These are phyloP conservation scores for Trypanosoma grayi DNA, from an alignment of 208 protist species.

Conservation along the genomic window DNA sequence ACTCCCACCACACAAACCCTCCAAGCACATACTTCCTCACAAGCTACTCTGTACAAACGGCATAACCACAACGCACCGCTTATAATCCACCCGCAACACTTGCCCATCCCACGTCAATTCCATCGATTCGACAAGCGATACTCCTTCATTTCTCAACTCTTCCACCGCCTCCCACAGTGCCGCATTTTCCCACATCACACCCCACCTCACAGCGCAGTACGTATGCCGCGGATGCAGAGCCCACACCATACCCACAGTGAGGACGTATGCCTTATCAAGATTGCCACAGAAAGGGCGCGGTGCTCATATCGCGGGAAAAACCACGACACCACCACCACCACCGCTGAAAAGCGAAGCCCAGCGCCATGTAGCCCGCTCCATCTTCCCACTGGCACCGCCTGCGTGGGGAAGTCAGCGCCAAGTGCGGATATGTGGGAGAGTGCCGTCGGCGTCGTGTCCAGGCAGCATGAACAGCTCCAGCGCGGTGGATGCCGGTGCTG, in stretches of 20 bases:
- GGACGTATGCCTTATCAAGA: conserved; percentile 80
- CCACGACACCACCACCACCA: too few relatives aligned
- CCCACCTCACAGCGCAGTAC: conserved; percentile 87
- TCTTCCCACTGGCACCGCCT: conserved; percentile 80
- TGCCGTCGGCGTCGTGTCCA: conserved; percentile 26
- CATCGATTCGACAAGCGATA: conserved; percentile 47
- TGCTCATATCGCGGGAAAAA: conserved; percentile 73
- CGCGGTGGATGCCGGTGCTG: conserved; percentile 76
- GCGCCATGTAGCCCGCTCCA: conserved; percentile 69
- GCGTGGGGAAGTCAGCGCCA: conserved; percentile 43
- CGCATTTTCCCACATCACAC: conserved; percentile 73
- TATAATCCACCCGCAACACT: neutral
- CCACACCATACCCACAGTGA: conserved; percentile 72
- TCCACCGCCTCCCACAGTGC: conserved; percentile 19
- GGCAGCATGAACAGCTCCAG: conserved; percentile 71
- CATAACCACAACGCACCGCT: neutral
- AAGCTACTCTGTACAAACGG: neutral
- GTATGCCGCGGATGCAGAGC: conserved; percentile 37
- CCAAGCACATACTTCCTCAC: neutral
- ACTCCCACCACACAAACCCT: too few relatives aligned
- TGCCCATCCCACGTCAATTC: conserved; percentile 72
- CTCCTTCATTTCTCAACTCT: conserved; percentile 39
- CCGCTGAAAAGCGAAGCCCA: conserved; percentile 86
- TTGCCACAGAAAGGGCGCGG: conserved; percentile 63
- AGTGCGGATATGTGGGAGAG: conserved; percentile 56